Conservation (phyloP, 768 basidiomycete species). For the Termitomyces sp. region DNA sequence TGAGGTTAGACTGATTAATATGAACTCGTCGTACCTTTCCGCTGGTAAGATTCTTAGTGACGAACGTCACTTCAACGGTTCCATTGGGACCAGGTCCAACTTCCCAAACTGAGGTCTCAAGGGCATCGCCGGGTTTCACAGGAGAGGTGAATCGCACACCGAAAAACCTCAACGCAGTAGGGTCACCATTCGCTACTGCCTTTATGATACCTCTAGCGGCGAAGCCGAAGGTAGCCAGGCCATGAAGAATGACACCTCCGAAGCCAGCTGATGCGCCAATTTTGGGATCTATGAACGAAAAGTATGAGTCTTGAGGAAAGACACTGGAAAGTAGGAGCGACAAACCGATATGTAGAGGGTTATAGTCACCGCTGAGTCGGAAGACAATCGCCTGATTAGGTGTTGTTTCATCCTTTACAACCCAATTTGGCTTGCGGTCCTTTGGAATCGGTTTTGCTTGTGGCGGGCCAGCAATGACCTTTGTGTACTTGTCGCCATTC, state of each 20-base stretch:
- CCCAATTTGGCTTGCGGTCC: slow-evolving; percentile 56
- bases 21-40: slow-evolving; percentile 42
- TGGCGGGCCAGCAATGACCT: slow-evolving; percentile 55
- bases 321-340: no score
- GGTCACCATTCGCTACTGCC: slow-evolving; percentile 54
- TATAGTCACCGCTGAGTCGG: slow-evolving; percentile 76
- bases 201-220: slow-evolving; percentile 72
- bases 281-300: slow-evolving; percentile 48
- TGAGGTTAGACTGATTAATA: background rate
- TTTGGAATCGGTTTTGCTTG: slow-evolving; percentile 57
- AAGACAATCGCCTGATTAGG: slow-evolving; percentile 66
- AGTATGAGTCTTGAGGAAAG: background rate
- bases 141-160: slow-evolving; percentile 78
- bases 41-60: slow-evolving; percentile 52
- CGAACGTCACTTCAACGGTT: slow-evolving; percentile 55
- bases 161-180: slow-evolving; percentile 59
- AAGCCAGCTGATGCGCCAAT: slow-evolving; percentile 75
- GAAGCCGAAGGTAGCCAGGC: slow-evolving; percentile 78
- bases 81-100: slow-evolving; percentile 61
- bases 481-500: slow-evolving; percentile 56
- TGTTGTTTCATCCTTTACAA: slow-evolving; percentile 56
- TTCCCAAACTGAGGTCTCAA: slow-evolving; percentile 80
- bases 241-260: slow-evolving; percentile 82
- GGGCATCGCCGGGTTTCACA: slow-evolving; percentile 75
- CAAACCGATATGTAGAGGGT: slow-evolving; percentile 69